Conservation (phyloP, 306 rosid species). For the Nissolia schottii region DNA sequence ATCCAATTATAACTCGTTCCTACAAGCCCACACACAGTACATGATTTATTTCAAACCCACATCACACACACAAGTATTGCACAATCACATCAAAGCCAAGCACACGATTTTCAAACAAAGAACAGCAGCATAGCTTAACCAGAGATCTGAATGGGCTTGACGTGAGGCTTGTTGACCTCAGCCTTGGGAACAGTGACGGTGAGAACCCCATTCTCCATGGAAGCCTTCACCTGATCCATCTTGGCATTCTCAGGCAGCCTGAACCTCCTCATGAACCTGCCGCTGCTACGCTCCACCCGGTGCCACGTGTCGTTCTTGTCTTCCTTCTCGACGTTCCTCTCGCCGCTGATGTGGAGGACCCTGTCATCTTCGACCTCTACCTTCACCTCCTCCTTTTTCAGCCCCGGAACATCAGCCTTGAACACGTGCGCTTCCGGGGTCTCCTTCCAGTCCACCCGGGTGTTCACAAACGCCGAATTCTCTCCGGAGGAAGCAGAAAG, state of each 20-base stretch:
- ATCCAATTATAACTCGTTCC: too few relatives aligned
- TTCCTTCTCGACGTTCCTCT: slow-evolving; percentile 22
- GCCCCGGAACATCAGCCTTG: slow-evolving; percentile 30
- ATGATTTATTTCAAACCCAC: neutral
- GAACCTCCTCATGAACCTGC: slow-evolving; percentile 32
- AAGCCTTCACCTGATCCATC: slow-evolving; percentile 17
- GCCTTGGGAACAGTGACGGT: slow-evolving; percentile 26
- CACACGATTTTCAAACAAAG: neutral
- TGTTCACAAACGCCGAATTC: slow-evolving; percentile 25
- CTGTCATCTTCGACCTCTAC: slow-evolving; percentile 26
- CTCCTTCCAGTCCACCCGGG: slow-evolving; percentile 30
- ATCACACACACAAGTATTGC: neutral
- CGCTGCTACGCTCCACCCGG: slow-evolving; percentile 33
- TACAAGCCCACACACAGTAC: too few relatives aligned
- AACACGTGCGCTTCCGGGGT: slow-evolving; percentile 39
- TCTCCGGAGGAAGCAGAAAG: neutral
- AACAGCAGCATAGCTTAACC: neutral
- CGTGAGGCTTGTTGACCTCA: slow-evolving; percentile 13
- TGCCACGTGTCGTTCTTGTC: slow-evolving; percentile 34
- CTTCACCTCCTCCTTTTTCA: slow-evolving; percentile 33
- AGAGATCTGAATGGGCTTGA: slow-evolving; percentile 2
- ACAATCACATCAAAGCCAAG: neutral
- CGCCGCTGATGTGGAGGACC: slow-evolving; percentile 32
- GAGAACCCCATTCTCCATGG: slow-evolving; percentile 31
- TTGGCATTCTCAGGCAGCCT: slow-evolving; percentile 28